Base-by-base conservation (phyloP, 1,284 basidiomycete genomes). In the Ceratobasidium sp. region DNA sequence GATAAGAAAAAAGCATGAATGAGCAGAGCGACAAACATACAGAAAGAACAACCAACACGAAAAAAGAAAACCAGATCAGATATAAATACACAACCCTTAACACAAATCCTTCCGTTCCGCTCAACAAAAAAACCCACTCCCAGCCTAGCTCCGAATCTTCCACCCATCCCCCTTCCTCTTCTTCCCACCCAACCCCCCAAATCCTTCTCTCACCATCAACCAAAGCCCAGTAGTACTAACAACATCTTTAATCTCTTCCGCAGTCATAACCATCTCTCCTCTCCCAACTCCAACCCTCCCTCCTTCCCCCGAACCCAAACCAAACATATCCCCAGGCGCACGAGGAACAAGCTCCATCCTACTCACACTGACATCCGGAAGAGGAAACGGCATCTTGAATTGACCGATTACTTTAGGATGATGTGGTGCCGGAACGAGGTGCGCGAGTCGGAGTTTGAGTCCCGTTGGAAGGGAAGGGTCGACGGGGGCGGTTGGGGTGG, bases 231-330 rank as follows among this genome's bases (percentile, higher is more conserved):
- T 98, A 58, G 92, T 93, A 81, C 92, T 94, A 75, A 98, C 91
- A 28, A 97, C 89, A 85, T 99, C 97, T 86, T 98, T 98, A 84
- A 98, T 92, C 85, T 98, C 96, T 85, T 98, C 97, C 69, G 95
- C 93, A 0, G 92, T 94, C 70, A 98, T 86, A 44, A 90, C 86
- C 26, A 94, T 84, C 18, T 86, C 85, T 3, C 66, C 66, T 12
- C 51, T 10, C 6, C 66, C 66, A 78, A 82, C 79, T 20, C 77
- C 80, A 77, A 81, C 80, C 26, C 79, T 82, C 78, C 80, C 78
- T 81, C 77, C 33, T 33, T 4, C 33, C 4, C 4, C 33, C 4
- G 2, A 1, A 61, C 51, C 60, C 81, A 68, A 26, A 23, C 75
- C 53, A 53, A 66, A 58, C 42, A 67, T 69, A 75, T 68, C 77